Evolutionary conservation across 257 asterid species (phyloP), one percentile per base, ranked within the genome.

Genomic region (Solanum tarapatanum): DNA sequence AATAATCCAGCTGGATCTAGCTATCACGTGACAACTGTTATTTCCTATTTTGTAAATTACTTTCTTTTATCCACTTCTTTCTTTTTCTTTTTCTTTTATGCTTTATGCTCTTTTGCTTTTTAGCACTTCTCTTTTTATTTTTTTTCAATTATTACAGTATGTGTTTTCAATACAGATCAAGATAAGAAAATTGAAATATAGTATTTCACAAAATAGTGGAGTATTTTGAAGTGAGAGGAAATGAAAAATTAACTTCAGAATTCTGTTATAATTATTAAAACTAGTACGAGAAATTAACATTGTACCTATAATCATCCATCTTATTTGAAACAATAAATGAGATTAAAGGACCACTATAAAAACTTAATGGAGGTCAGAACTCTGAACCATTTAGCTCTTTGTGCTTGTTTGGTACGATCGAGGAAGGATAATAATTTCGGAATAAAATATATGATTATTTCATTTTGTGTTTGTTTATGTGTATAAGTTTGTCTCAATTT

Each of bases 1-100:
- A 30, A 62, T 26, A 33, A 35, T 58, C 90, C 90, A 91, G 91
- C 93, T 88, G 91, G 88, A 86, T 84, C 88, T 35, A 88, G 84
- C 84, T 87, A 19, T 79, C 88, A 73, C 55, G 41, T 82, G 79
- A 87, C 92, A 79, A 79, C 84, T 79, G 68, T 79, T 43, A 14
- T 79, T 79, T 74, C 37, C 39, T 16, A 41, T 43, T 26, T 79
- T 79, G 48, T 26, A 43, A 14, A n/a, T 41, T 26, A 32, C 84
- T 43, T 79, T 26, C 84, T 28, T 79, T 79, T 24, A 79, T 79
- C 26, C 26, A 26, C 36, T 26, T 45, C 36, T 79, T 41, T 43
- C 16, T 76, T 39, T n/a, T 13, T 39, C 26, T 76, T 26, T 24
- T 2, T 2, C 24, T 43, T 43, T 43, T 79, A 14, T 8, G 37